Base-by-base conservation (phyloP, 352 stramenopile species). In the Phytophthora vignae region DNA sequence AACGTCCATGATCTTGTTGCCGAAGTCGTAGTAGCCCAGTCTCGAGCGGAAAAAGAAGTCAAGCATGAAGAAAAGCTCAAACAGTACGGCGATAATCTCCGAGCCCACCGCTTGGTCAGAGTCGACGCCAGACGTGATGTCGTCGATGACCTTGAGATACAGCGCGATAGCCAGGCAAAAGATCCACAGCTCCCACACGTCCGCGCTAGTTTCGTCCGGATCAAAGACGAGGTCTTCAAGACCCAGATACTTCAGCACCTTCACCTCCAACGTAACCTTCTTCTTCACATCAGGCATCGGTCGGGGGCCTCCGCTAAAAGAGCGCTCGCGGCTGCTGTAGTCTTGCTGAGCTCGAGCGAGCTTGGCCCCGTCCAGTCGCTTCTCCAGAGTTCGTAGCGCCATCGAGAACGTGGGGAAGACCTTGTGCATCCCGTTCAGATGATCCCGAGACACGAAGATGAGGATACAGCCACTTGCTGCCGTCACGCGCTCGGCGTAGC, bases 1-100 rank as follows among this genome's bases (percentile, higher is more conserved):
- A 17, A 77, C 25, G 53, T 91, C 76, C 82, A 90, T 89, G 46
- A 88, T 70, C 44, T 92, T 93, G 70, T 91, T 93, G 11, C 85
- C 85, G 27, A 84, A 92, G 14, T 87, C 75, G 49, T 90, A 93
- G 61, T 79, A 90, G 0, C 85, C 84, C 0, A 88, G 74, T 1
- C 83, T 71, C 4, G 73, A 79, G 25, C 79, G 59, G 15, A 91
- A 81, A 36, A 83, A 81, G 27, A 90, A 62, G 29, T 93, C 84
- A 0, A 88, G 0, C 8, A 52, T 53, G 40, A 91, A 93, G 25
- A 64, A 72, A 0, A 79, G 12, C 44, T 93, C 84, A 6, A 82
- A 66, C 0, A 90, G 14, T 4, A 87, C 70, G 6, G 85, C 59
- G 0, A 73, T 12, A 12, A 69, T 25, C 21, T 83, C 80, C 0